A percentile compares a stretch with the other conserved stretches of the same genome.
phyloP scores from a whole-genome alignment of 129 eudicot species.

The Artemisia tridentata region DNA sequence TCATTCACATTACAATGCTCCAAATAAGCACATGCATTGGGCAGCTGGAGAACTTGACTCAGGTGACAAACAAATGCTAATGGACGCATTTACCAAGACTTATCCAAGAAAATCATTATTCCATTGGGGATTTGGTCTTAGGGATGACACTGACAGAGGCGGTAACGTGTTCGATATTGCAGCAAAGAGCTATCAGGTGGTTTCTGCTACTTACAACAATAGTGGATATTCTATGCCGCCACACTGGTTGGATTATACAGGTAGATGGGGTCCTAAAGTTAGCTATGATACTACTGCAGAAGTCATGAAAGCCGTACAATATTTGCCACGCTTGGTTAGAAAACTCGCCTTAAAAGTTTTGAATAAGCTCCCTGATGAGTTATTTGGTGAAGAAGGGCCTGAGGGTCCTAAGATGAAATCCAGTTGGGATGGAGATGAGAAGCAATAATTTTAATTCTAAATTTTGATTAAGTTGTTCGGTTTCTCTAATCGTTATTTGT shows the following conservation, averaged over 20 bases:
- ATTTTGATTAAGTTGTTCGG: too few relatives aligned
- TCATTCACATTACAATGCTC: slow-evolving; percentile 28
- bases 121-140: slow-evolving; percentile 18
- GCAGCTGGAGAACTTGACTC: not conserved
- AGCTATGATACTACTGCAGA: slow-evolving; percentile 8
- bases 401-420: slow-evolving; percentile 31
- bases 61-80: not conserved
- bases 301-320: not conserved
- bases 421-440: slow-evolving; percentile 27
- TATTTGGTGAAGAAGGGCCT: slow-evolving; percentile 37
- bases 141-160: slow-evolving; percentile 29
- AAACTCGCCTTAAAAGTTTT: not conserved
- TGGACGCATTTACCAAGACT: not conserved
- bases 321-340: slow-evolving; percentile 8
- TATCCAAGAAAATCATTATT: slow-evolving; percentile 1
- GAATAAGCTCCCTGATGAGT: slow-evolving; percentile 21
- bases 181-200: slow-evolving; percentile 15
- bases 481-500: too few relatives aligned
- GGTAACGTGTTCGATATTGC: slow-evolving; percentile 26
- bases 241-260: slow-evolving; percentile 32
- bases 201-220: slow-evolving; percentile 8
- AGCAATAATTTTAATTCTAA: not conserved
- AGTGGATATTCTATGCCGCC: not conserved
- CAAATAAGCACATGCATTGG: slow-evolving; percentile 6
- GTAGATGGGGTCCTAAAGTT: slow-evolving; percentile 41